Percentiles rank a stretch among this genome's conserved stretches.
Evolutionary conservation across 805 yeast species (phyloP).

Genomic region (Wickerhamomyces pijperi): DNA sequence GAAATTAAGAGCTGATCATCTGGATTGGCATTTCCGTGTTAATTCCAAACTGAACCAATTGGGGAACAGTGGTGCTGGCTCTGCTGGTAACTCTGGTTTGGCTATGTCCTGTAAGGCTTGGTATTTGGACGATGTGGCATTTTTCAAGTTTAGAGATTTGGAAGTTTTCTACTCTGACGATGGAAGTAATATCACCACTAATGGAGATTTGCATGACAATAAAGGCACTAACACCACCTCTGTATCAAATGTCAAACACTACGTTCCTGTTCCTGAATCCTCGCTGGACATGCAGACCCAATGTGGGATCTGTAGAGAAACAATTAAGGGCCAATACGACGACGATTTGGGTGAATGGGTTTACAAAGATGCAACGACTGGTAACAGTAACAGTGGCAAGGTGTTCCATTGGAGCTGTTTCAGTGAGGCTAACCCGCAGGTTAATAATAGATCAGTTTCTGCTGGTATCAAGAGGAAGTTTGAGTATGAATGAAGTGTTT

Average conservation of each 20-base stretch:
- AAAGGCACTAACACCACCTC: too few relatives aligned
- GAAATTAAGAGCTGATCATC: conserved; percentile 47
- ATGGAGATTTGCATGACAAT: too few relatives aligned
- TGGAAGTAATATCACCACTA: too few relatives aligned
- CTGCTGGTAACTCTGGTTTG: too few relatives aligned
- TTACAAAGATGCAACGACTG: conserved; percentile 64
- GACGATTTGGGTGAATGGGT: conserved; percentile 77
- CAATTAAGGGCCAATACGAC: conserved; percentile 50
- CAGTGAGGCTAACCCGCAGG: conserved; percentile 35
- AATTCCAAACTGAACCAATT: conserved; percentile 67
- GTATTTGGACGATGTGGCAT: conserved; percentile 63
- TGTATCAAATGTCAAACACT: conserved; percentile 28
- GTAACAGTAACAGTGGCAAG: conserved; percentile 31
- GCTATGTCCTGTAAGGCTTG: conserved; percentile 67
- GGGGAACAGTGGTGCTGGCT: too few relatives aligned
- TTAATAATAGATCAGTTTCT: too few relatives aligned
- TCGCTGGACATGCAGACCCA: conserved; percentile 42
- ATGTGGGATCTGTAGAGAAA: conserved; percentile 68
- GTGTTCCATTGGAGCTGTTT: conserved; percentile 61
- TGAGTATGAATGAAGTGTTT: too few relatives aligned
- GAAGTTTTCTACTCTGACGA: conserved; percentile 25
- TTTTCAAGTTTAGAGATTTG: conserved; percentile 65
- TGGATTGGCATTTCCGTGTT: conserved; percentile 94
- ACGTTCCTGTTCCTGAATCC: conserved; percentile 58
- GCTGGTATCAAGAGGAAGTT: too few relatives aligned